Percentiles rank a stretch among this genome's conserved stretches.
Evolutionary conservation across 2,329 filamentous ascomycete genomes (phyloP).

Genomic region (Diaporthe citrichinensis): DNA sequence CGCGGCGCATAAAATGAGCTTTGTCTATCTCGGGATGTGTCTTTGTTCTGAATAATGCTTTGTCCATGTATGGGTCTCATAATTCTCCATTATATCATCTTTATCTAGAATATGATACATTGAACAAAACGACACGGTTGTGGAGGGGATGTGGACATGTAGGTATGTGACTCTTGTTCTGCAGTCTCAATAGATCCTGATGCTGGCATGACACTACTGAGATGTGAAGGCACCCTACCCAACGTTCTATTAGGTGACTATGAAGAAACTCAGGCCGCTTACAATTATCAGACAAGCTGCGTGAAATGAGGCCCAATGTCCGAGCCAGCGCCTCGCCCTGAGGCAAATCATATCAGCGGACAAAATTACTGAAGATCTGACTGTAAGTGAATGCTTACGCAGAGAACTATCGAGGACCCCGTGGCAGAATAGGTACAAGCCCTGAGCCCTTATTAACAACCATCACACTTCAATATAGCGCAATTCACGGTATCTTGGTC

Average conservation of each 20-base stretch:
- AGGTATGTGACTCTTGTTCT: background rate
- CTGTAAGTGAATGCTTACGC: no score
- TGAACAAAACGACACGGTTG: background rate
- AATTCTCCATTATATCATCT: background rate
- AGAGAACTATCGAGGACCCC: no score
- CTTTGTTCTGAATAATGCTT: background rate
- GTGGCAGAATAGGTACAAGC: background rate
- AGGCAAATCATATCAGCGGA: rapidly evolving
- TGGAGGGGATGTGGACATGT: background rate
- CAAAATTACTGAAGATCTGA: no score
- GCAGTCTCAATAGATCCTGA: background rate
- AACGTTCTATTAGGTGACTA: background rate
- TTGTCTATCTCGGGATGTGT: background rate
- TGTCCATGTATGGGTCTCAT: background rate
- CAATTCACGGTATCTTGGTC: background rate
- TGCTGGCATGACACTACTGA: background rate
- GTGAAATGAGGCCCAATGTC: no score
- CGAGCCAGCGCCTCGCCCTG: no score
- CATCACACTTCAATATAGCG: background rate
- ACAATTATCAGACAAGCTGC: no score
- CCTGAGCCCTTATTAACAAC: background rate
- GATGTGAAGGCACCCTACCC: background rate
- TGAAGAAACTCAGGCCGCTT: no score
- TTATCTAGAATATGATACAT: background rate
- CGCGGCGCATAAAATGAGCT: background rate